Conservation (phyloP, 331 rosid genomes). For the Saraca asoca region DNA sequence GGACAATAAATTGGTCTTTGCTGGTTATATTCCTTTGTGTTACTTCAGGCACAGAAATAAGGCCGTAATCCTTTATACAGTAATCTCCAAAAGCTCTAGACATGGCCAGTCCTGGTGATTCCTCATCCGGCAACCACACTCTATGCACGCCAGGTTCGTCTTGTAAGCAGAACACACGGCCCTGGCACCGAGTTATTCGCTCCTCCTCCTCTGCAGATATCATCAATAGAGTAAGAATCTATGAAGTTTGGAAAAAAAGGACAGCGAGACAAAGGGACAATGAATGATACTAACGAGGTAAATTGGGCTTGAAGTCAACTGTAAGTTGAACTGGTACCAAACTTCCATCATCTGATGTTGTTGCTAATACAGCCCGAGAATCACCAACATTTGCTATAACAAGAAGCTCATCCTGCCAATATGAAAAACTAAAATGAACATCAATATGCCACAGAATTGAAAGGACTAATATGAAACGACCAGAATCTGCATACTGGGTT, state of each 20-base stretch:
- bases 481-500: not conserved
- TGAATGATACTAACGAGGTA: constrained; percentile 72
- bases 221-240: constrained; percentile 7
- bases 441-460: not conserved
- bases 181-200: constrained; percentile 77
- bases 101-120: constrained; percentile 93
- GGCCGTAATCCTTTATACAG: constrained; percentile 79
- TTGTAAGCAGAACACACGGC: constrained; percentile 71
- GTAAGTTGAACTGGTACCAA: constrained; percentile 75
- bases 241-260: not conserved
- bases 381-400: constrained; percentile 89
- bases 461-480: not conserved
- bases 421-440: too few species aligned
- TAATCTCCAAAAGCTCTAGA: constrained; percentile 97
- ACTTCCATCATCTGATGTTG: constrained; percentile 79
- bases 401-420: constrained; percentile 66
- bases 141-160: constrained; percentile 93
- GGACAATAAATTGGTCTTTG: constrained; percentile 75
- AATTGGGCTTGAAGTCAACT: constrained; percentile 91
- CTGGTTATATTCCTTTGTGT: constrained; percentile 62
- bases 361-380: constrained; percentile 90
- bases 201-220: constrained; percentile 75
- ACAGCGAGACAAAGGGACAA: not conserved
- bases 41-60: constrained; percentile 92
- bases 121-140: constrained; percentile 82